Percentiles rank a stretch among this genome's conserved stretches.
These are phyloP conservation scores for Coleophoma cylindrospora DNA, from an alignment of 2,329 filamentous ascomycete species.

Conservation along the genomic window DNA sequence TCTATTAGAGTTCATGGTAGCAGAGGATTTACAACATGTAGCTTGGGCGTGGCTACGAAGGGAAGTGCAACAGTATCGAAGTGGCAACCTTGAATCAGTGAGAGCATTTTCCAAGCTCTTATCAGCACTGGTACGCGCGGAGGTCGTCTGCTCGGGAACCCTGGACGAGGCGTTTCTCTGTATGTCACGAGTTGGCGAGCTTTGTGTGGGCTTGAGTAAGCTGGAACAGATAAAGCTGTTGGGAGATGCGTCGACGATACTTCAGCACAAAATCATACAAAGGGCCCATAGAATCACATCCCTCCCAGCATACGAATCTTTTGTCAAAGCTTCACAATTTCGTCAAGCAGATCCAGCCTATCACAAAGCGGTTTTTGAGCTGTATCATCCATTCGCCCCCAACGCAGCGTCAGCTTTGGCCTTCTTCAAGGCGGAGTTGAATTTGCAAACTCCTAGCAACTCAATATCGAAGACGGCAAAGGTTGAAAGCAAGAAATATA, in stretches of 20 bases:
- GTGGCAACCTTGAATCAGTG: background rate
- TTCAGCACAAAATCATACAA: constrained; percentile 6
- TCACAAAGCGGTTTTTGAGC: background rate
- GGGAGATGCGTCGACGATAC: background rate
- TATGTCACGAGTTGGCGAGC: constrained; percentile 10
- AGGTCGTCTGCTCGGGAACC: constrained; percentile 3
- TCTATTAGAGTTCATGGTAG: constrained; percentile 24
- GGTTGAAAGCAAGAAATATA: background rate
- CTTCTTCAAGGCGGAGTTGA: background rate
- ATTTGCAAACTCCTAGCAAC: background rate
- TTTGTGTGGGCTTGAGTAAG: constrained; percentile 2
- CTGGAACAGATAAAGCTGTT: no score
- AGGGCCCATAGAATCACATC: background rate
- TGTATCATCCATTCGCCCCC: background rate
- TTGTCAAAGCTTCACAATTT: background rate
- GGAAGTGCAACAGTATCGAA: constrained; percentile 8
- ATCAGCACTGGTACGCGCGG: constrained; percentile 11
- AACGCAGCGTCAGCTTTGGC: background rate
- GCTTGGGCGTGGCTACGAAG: constrained; percentile 23
- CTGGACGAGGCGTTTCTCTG: constrained; percentile 14
- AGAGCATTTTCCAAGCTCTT: constrained; percentile 8
- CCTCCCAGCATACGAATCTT: background rate
- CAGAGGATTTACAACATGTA: constrained; percentile 20
- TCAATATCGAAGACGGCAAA: background rate
- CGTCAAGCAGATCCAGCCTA: no score